Evolutionary conservation across 2,329 filamentous ascomycete genomes (phyloP).

Genomic region (Pestalotiopsis sp.): DNA sequence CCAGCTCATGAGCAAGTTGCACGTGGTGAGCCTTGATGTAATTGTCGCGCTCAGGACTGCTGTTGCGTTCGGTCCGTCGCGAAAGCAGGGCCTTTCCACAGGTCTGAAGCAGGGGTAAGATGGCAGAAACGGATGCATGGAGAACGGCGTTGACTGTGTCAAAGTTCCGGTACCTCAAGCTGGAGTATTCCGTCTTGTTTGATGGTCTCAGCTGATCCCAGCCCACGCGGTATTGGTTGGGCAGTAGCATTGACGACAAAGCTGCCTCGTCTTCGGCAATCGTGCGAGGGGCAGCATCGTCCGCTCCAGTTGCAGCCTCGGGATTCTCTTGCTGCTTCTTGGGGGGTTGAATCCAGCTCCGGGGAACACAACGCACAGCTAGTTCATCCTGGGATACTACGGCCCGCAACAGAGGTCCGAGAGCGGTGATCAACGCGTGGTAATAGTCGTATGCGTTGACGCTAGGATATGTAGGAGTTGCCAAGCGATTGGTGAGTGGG

Average conservation of each 20-base stretch:
- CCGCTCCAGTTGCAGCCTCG: constrained; percentile 16
- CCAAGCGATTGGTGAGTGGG: constrained; percentile 67
- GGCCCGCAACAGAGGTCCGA: constrained; percentile 78
- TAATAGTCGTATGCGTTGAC: constrained; percentile 89
- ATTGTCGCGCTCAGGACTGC: constrained; percentile 51
- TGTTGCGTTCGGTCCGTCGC: constrained; percentile 53
- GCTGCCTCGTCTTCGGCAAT: constrained; percentile 29
- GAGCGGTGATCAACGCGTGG: constrained; percentile 68
- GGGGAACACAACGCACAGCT: constrained; percentile 73
- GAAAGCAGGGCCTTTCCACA: constrained; percentile 81
- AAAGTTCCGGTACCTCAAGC: constrained; percentile 69
- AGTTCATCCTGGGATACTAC: constrained; percentile 85
- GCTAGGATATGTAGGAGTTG: constrained; percentile 67
- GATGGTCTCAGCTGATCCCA: constrained; percentile 22
- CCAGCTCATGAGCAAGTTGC: constrained; percentile 66
- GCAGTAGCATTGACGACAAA: constrained; percentile 27
- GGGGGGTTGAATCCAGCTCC: constrained; percentile 57
- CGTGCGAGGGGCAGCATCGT: constrained; percentile 13
- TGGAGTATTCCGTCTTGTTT: constrained; percentile 28
- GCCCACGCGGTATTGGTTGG: constrained; percentile 26
- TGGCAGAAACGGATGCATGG: constrained; percentile 75
- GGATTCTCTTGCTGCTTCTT: constrained; percentile 26
- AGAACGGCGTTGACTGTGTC: constrained; percentile 76
- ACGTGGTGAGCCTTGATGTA: constrained; percentile 57
- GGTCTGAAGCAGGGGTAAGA: constrained; percentile 84